Conservation (phyloP, 1,284 basidiomycete genomes). For the Marasmius fiardii region DNA sequence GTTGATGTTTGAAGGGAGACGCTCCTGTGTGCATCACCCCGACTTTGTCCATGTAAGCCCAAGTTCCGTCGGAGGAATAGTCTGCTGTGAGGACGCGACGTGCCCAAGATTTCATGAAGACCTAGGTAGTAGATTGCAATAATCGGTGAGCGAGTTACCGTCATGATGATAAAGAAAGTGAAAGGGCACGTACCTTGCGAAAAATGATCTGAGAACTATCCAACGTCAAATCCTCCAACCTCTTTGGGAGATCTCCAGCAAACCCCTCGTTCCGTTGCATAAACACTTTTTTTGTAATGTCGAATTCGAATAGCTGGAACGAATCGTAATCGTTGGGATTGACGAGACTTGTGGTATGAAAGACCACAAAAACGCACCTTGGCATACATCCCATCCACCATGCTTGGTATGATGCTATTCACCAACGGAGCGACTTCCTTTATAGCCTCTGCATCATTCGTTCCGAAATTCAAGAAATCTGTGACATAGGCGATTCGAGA, state of each 20-base stretch:
- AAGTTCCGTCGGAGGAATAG: conserved; percentile 37
- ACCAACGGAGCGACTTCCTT: conserved; percentile 38
- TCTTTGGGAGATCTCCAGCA: conserved; percentile 31
- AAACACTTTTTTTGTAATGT: conserved; percentile 44
- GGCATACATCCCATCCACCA: conserved; percentile 43
- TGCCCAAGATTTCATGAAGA: conserved; percentile 35
- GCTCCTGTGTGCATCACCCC: conserved; percentile 49
- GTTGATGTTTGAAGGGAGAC: conserved; percentile 37
- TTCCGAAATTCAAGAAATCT: conserved; percentile 41
- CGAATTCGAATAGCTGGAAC: conserved; percentile 37
- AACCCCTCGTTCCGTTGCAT: conserved; percentile 33
- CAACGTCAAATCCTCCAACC: conserved; percentile 35
- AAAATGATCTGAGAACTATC: conserved; percentile 46
- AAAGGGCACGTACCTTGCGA: conserved; percentile 37
- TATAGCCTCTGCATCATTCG: conserved; percentile 37
- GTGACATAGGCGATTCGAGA: conserved; percentile 31
- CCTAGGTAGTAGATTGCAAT: conserved; percentile 17
- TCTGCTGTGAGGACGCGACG: conserved; percentile 38
- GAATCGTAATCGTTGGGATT: background rate
- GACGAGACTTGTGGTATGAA: background rate
- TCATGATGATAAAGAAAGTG: conserved; percentile 2
- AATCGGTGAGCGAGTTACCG: too few relatives aligned
- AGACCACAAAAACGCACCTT: conserved; percentile 21
- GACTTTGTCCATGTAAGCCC: conserved; percentile 49
- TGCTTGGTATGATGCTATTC: conserved; percentile 35